Percentiles rank a stretch among this genome's conserved stretches.
These are phyloP conservation scores for Colletotrichum spaethianum DNA, from an alignment of 2,329 filamentous ascomycete species.

Conservation along the genomic window DNA sequence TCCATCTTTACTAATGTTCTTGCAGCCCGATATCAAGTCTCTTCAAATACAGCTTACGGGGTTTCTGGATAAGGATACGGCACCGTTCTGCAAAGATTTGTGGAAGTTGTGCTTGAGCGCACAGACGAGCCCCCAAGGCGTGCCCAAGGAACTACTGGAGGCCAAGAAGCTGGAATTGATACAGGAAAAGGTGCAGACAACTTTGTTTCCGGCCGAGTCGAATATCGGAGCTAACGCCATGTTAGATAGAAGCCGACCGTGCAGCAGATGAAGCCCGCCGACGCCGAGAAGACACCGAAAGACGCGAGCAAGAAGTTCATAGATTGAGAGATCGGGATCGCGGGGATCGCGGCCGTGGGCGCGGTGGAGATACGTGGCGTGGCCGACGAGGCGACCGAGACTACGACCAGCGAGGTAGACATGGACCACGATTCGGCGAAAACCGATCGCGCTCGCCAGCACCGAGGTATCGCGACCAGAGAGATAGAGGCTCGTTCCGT, in stretches of 20 bases:
- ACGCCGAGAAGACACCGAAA: slow-evolving; percentile 78
- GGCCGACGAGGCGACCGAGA: slow-evolving; percentile 68
- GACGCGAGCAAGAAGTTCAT: slow-evolving; percentile 79
- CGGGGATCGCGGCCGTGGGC: slow-evolving; percentile 66
- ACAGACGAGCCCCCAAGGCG: slow-evolving; percentile 88
- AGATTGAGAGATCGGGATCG: slow-evolving; percentile 77
- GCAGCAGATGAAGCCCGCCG: slow-evolving; percentile 82
- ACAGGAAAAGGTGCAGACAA: slow-evolving; percentile 84
- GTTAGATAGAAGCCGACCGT: slow-evolving; percentile 84
- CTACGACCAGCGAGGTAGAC: slow-evolving; percentile 58
- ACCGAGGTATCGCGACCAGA: slow-evolving; percentile 58
- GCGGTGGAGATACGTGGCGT: slow-evolving; percentile 67
- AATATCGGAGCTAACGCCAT: slow-evolving; percentile 27
- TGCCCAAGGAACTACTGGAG: slow-evolving; percentile 94
- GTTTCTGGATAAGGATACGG: slow-evolving; percentile 93
- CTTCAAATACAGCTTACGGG: slow-evolving; percentile 95
- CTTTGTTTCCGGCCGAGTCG: not conserved
- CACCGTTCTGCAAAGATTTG: slow-evolving; percentile 90
- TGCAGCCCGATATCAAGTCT: slow-evolving; percentile 93
- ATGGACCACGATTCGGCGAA: slow-evolving; percentile 60
- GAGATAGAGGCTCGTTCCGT: slow-evolving; percentile 59
- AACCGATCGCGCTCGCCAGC: slow-evolving; percentile 65
- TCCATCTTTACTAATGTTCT: slow-evolving; percentile 44
- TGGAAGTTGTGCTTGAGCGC: slow-evolving; percentile 95
- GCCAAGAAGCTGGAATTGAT: slow-evolving; percentile 96